Percentiles rank a stretch among this genome's conserved stretches.
Evolutionary conservation across 1,284 basidiomycete genomes (phyloP).

Genomic region (Microbotryum saponariae): DNA sequence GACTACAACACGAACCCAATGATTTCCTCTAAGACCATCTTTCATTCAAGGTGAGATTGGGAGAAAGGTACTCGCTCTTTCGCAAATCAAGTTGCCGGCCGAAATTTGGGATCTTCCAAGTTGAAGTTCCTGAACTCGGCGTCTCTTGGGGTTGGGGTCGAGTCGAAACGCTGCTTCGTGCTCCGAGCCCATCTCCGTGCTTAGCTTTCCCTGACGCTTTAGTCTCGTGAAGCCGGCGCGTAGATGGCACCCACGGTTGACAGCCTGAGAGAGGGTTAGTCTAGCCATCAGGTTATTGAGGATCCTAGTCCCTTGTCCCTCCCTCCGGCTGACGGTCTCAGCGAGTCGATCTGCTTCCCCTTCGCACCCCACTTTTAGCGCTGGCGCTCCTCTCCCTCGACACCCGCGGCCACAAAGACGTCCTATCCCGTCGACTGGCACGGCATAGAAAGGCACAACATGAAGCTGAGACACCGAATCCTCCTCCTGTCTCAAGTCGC

Average conservation of each 20-base stretch:
- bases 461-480: not conserved
- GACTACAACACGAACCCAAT: no score
- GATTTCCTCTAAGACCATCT: no score
- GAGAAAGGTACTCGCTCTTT: no score
- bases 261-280: not conserved
- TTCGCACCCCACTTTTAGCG: constrained; percentile 4
- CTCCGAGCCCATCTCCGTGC: no score
- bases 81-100: no score
- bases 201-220: no score
- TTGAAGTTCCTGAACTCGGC: no score
- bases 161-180: no score
- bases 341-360: not conserved
- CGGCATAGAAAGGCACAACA: constrained; percentile 19
- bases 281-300: not conserved
- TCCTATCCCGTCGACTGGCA: constrained; percentile 31
- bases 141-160: no score
- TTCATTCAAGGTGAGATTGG: no score
- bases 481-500: not conserved
- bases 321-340: not conserved
- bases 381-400: constrained; percentile 37
- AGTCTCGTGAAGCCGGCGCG: not conserved
- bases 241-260: not conserved
- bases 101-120: no score
- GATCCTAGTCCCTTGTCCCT: not conserved
- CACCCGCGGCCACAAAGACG: constrained; percentile 37